Percentiles rank a stretch among this genome's conserved stretches.
phyloP scores from a whole-genome alignment of 2,329 filamentous ascomycete species.

The Diaporthe sp. region DNA sequence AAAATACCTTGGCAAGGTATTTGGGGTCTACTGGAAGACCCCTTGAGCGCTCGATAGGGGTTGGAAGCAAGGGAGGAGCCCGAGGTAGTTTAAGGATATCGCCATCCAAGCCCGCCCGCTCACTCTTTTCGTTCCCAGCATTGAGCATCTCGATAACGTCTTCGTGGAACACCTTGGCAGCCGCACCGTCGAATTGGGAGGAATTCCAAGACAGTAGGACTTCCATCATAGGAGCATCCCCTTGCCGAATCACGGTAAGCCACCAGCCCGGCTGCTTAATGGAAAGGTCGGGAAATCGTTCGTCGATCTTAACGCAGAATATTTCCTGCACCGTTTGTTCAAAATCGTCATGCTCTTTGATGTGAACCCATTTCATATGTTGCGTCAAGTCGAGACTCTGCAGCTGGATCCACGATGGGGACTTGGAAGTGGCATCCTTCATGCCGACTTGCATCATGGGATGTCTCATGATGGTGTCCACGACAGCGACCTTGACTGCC shows the following conservation, averaged over 20 bases:
- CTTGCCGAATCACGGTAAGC: constrained; percentile 40
- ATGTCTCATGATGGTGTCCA: constrained; percentile 42
- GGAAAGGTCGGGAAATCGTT: constrained; percentile 39
- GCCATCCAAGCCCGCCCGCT: constrained; percentile 44
- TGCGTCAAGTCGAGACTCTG: constrained; percentile 40
- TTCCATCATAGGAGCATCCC: constrained; percentile 38
- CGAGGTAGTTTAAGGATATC: constrained; percentile 45
- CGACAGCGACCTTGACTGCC: constrained; percentile 38
- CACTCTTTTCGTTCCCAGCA: constrained; percentile 34
- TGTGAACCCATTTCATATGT: constrained; percentile 40
- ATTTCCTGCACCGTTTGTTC: constrained; percentile 26
- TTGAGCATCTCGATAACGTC: constrained; percentile 49
- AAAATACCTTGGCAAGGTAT: constrained; percentile 26
- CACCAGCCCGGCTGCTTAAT: constrained; percentile 40
- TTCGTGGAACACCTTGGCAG: constrained; percentile 41
- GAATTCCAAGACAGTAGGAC: constrained; percentile 41
- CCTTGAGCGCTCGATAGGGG: constrained; percentile 44
- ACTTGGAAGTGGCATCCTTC: constrained; percentile 38
- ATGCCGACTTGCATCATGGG: constrained; percentile 43
- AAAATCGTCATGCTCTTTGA: constrained; percentile 35
- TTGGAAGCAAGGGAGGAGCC: constrained; percentile 46
- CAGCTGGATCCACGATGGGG: constrained; percentile 42
- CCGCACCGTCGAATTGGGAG: constrained; percentile 36
- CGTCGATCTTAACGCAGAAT: constrained; percentile 40
- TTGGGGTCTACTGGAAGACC: constrained; percentile 24